Conservation (phyloP, 2,329 filamentous ascomycete species). For the Aspergillus novoparasiticus region DNA sequence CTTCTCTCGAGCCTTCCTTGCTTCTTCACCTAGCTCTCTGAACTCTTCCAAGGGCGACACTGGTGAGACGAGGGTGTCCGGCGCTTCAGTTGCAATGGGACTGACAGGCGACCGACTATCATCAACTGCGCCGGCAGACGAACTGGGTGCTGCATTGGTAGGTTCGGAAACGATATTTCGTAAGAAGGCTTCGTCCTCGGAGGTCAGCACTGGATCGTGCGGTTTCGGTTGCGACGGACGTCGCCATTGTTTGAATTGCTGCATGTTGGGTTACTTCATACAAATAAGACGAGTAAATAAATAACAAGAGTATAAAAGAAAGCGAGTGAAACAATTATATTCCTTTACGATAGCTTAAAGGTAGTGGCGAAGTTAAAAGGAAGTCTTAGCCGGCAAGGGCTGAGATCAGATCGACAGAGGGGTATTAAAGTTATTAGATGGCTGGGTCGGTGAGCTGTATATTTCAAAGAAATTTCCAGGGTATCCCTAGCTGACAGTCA, state of each 20-base stretch:
- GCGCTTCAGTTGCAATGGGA: conserved; percentile 48
- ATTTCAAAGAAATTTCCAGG: background rate
- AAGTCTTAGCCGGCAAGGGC: background rate
- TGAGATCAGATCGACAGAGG: background rate
- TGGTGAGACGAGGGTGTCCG: conserved; percentile 52
- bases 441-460: background rate
- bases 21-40: conserved; percentile 34
- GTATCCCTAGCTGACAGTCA: background rate
- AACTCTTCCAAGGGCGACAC: conserved; percentile 50
- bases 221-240: conserved; percentile 34
- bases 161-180: conserved; percentile 52
- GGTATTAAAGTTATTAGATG: background rate
- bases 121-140: conserved; percentile 10
- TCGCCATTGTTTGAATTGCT: conserved; percentile 47
- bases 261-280: conserved; percentile 30
- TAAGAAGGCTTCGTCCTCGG: conserved; percentile 64
- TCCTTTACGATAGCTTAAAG: background rate
- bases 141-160: conserved; percentile 22
- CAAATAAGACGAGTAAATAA: background rate
- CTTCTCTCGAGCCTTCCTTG: conserved; percentile 36
- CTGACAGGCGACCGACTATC: conserved; percentile 8
- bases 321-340: background rate
- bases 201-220: conserved; percentile 54
- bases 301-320: background rate
- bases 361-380: background rate